Percentiles rank a stretch among this genome's conserved stretches.
These are phyloP conservation scores for Trichocladium uniseriatum DNA, from an alignment of 495 filamentous ascomycete species.

Conservation along the genomic window DNA sequence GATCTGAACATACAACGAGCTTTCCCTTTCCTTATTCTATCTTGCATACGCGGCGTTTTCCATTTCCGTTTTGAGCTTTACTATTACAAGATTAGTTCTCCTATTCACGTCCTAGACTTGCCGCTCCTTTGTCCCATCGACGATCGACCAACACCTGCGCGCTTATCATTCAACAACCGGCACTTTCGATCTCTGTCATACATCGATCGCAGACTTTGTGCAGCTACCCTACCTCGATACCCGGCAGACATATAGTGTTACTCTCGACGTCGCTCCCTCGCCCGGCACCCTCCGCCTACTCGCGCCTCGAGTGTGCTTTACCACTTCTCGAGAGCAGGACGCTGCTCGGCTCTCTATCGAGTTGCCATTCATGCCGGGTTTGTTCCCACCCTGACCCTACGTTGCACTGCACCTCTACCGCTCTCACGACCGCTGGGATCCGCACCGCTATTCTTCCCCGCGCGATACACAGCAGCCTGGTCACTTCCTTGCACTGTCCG, in stretches of 20 bases:
- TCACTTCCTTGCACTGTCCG: background rate
- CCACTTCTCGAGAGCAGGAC: constrained; percentile 27
- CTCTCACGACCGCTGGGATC: background rate
- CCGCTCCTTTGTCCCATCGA: constrained; percentile 5
- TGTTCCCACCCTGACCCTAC: constrained; percentile 10
- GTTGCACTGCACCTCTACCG: background rate
- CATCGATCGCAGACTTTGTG: background rate
- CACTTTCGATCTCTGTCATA: constrained; percentile 1
- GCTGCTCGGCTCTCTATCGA: constrained; percentile 23
- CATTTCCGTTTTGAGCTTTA: background rate
- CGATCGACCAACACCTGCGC: background rate
- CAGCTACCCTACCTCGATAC: background rate
- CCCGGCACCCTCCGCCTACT: background rate
- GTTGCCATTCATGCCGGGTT: constrained; percentile 40
- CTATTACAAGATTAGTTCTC: too few relatives aligned
- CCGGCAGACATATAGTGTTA: background rate
- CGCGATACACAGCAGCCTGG: constrained; percentile 2
- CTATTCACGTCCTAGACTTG: background rate
- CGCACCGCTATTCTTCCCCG: too few relatives aligned
- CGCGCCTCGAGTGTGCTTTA: constrained; percentile 3
- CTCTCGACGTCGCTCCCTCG: background rate
- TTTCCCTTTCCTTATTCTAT: background rate
- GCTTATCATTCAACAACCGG: background rate
- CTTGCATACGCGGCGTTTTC: constrained; percentile 8
- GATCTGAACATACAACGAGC: background rate